Evolutionary conservation across 2,329 filamentous ascomycete species (phyloP), one percentile per base, ranked within the genome.

Genomic region (Calonectria hongkongensis): DNA sequence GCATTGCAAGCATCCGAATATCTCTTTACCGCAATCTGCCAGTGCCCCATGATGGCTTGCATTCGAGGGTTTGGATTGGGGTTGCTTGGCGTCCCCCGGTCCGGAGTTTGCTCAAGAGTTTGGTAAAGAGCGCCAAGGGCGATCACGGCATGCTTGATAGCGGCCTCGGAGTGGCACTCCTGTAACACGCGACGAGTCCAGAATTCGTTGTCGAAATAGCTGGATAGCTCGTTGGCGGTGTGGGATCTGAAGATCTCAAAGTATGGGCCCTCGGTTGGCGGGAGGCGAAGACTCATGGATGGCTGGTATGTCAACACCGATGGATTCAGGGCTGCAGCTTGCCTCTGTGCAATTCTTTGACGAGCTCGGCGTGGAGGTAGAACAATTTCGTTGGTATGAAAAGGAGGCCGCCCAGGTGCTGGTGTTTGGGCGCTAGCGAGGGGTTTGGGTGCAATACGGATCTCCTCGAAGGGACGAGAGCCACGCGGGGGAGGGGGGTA

Each of bases 71-170:
- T 72, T 5, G 75, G 66, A 45, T 73, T 70, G 2, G 73, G 62
- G 10, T 73, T 58, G 3, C 62, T 54, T 2, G 87, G 87, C 2
- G 87, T 85, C 2, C 56, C 73, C 21, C 88, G 87, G 74, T 89
- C 88, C 27, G 86, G 87, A 6, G 88, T 87, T 79, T 90, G 88
- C 70, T 93, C 91, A 8, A 93, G 82, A 0, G 91, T 92, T 81
- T 93, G 93, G 82, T 94, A 93, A 47, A 94, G 83, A 4, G 91
- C 91, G 18, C 91, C 92, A 9, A 94, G 84, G 7, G 92, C 92
- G 28, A 93, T 87, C 12, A 94, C 91, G 13, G 92, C 90, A 80
- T 93, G 91, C 15, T 89, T 89, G 71, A 94, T 91, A 30, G 91
- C 87, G 15, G 88, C 84, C 78, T 92, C 90, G 0, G 87, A 86